Percentiles rank a stretch among this genome's conserved stretches.
phyloP scores from a whole-genome alignment of 768 basidiomycete species.

The Boletus reticuloceps region DNA sequence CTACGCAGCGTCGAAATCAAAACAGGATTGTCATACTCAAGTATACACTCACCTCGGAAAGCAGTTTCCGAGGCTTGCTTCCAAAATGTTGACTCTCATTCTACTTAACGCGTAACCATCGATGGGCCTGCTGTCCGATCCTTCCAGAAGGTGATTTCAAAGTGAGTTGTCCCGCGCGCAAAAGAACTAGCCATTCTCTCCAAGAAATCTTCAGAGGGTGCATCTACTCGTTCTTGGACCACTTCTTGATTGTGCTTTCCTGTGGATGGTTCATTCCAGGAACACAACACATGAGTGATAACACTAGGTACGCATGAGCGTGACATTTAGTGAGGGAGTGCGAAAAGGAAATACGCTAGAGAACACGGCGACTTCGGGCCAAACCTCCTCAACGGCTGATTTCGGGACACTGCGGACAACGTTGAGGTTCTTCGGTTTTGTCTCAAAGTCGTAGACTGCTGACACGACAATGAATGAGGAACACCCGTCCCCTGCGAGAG shows the following conservation, averaged over 20 bases:
- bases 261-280: conserved; percentile 30
- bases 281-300: conserved; percentile 25
- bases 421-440: no score
- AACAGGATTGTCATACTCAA: neutral
- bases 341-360: neutral
- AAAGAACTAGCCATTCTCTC: conserved; percentile 11
- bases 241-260: conserved; percentile 18
- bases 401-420: no score
- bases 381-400: no score
- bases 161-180: neutral
- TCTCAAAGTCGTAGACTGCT: no score
- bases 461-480: conserved; percentile 31
- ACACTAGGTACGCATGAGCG: conserved; percentile 18
- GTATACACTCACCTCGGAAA: conserved; percentile 12
- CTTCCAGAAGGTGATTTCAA: conserved; percentile 4
- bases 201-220: conserved; percentile 17
- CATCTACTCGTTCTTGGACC: conserved; percentile 18
- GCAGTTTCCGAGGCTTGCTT: conserved; percentile 21
- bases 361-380: no score
- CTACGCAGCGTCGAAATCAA: neutral
- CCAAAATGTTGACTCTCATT: neutral
- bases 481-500: conserved; percentile 13
- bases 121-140: conserved; percentile 11
- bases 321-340: neutral
- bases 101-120: conserved; percentile 14